These are phyloP conservation scores for Podila epicladia DNA, from an alignment of 192 early-diverging fungal species.

Conservation along the genomic window DNA sequence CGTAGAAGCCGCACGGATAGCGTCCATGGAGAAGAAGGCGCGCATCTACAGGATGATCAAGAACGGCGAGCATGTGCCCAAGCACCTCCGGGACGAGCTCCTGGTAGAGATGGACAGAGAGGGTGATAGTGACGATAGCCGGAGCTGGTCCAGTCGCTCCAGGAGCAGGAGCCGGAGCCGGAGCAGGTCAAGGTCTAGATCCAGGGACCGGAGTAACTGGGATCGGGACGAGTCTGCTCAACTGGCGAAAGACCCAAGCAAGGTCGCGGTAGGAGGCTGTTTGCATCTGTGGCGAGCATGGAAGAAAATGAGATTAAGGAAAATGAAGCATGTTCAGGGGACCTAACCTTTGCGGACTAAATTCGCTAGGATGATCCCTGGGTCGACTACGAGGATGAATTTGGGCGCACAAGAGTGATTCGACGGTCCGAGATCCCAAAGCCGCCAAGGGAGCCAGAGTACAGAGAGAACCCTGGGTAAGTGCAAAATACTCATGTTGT, in stretches of 20 bases:
- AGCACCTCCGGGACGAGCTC: conserved; percentile 54
- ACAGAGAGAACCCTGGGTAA: conserved; percentile 7
- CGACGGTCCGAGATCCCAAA: conserved; percentile 63
- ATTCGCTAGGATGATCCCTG: conserved; percentile 68
- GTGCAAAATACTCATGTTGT: no score
- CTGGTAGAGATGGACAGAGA: conserved; percentile 68
- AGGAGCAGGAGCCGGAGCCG: conserved; percentile 25
- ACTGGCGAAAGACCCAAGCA: conserved; percentile 18
- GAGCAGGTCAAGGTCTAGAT: not conserved
- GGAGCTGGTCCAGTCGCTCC: not conserved
- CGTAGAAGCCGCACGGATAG: conserved; percentile 45
- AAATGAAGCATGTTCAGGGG: not conserved
- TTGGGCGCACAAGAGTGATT: conserved; percentile 73
- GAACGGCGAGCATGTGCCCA: conserved; percentile 44
- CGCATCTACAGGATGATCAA: conserved; percentile 66
- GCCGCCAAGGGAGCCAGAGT: conserved; percentile 9
- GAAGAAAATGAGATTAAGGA: not conserved
- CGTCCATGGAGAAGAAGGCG: conserved; percentile 69
- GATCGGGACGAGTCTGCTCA: conserved; percentile 33
- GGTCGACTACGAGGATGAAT: conserved; percentile 80
- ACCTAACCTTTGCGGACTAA: not conserved
- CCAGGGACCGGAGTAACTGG: conserved; percentile 11
- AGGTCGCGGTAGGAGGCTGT: conserved; percentile 12
- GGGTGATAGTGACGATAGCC: conserved; percentile 13
- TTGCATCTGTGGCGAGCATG: no score